Evolutionary conservation across 768 basidiomycete genomes (phyloP), one percentile per base, ranked within the genome.

Genomic region (Podaxis carcinomalis): DNA sequence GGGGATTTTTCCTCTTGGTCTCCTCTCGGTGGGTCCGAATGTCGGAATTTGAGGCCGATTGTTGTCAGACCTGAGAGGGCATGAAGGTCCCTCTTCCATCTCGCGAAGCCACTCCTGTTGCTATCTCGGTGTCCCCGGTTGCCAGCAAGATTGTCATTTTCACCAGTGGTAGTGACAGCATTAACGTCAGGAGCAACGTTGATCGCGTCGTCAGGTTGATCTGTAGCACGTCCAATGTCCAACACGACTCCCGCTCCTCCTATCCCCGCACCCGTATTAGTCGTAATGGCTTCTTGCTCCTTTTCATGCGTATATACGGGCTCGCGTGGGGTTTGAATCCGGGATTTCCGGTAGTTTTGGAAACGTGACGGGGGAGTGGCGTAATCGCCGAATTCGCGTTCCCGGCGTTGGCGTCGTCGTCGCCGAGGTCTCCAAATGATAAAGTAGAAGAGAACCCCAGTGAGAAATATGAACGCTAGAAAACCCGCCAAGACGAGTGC

Each of bases 401-500:
- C 57, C 4, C 39, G 37, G 19, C 60, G 47, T n/a, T 44, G 62
- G 10, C 64, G 67, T 6, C 71, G 69, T 40, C 76, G 74, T 63
- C 68, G 66, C 11, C 79, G 82, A 13, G 84, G 82, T 10, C 85
- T 80, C 54, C 80, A 74, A 55, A 82, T 69, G 53, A 78, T 73
- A 60, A 78, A 74, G 64, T 74, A 82, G 62, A 79, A 78, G 1
- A 84, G 67, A 13, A 71, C 37, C 28, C 75, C 70, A 51, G 73
- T 72, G 7, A 80, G 61, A 3, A 85, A 61, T 28, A 87, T 56
- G 65, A 84, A 75, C 27, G 80, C 77, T 7, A 90, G 73, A 19
- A 84, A 69, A 21, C 79, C 78, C 2, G 83, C 87, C 1, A 91
- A 75, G 9, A 78, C 80, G 32, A 89, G 74, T 0, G 88, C 89